A percentile compares a stretch with the other conserved stretches of the same genome.
Conservation (phyloP, 176 grass and related monocot genomes). For the Oryza punctata region DNA sequence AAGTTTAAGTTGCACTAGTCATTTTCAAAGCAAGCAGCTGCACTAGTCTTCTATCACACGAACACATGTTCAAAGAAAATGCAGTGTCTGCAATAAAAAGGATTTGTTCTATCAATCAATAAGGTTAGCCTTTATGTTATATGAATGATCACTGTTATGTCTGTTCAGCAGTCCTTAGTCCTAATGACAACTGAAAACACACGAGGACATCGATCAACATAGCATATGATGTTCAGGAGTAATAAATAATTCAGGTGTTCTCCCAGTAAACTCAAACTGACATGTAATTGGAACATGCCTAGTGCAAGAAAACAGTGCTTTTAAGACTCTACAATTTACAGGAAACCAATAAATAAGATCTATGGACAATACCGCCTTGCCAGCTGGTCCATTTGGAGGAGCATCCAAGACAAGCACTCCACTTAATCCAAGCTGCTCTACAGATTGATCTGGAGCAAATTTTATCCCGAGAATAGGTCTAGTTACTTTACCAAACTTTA, state of each 20-base stretch:
- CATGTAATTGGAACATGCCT: neutral
- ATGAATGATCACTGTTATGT: neutral
- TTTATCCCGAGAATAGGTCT: conserved; percentile 99
- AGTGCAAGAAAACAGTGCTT: neutral
- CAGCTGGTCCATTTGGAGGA: conserved; percentile 89
- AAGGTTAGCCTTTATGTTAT: neutral
- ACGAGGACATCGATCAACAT: neutral
- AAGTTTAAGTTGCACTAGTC: conserved; percentile 5
- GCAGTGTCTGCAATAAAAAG: neutral
- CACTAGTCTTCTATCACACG: neutral
- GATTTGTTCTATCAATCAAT: neutral
- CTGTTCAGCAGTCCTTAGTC: neutral
- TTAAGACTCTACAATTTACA: neutral
- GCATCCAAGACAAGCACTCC: conserved; percentile 98
- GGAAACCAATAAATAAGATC: neutral
- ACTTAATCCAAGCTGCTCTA: conserved; percentile 95
- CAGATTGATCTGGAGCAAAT: conserved; percentile 99
- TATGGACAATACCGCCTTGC: conserved; percentile 78
- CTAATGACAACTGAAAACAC: neutral
- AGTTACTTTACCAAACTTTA: conserved; percentile 92
- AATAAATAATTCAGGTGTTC: neutral
- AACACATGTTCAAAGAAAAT: neutral
- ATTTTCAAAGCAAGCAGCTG: neutral
- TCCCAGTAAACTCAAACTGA: neutral
- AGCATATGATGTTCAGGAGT: neutral